Evolutionary conservation across 371 early-diverging fungal species (phyloP).

Genomic region (Dichotomocladium elegans): DNA sequence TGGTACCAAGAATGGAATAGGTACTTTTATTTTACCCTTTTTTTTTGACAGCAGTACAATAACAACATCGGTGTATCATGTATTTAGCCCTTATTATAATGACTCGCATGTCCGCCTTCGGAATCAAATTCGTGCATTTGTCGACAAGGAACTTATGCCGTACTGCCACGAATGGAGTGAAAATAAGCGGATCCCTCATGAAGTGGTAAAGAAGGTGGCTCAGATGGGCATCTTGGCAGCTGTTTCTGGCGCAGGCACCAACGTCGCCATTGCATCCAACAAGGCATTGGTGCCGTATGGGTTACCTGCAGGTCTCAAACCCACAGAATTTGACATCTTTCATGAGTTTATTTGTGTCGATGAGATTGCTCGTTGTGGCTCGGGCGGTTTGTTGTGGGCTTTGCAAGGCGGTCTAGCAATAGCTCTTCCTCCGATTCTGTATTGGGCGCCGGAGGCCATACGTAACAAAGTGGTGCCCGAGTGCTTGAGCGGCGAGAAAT

Average conservation of each 20-base stretch:
- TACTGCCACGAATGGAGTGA: constrained; percentile 86
- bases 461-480: constrained; percentile 67
- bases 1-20: constrained; percentile 78
- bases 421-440: constrained; percentile 74
- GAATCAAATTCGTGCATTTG: constrained; percentile 64
- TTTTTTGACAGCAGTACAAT: not conserved
- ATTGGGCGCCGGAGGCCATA: constrained; percentile 69
- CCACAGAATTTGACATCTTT: constrained; percentile 72
- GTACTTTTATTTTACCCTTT: constrained; percentile 7
- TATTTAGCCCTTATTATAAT: constrained; percentile 69
- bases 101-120: constrained; percentile 73
- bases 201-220: constrained; percentile 66
- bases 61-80: not conserved
- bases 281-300: constrained; percentile 17
- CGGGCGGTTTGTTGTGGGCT: constrained; percentile 85
- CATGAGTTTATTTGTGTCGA: constrained; percentile 78
- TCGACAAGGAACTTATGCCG: constrained; percentile 79
- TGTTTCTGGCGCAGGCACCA: constrained; percentile 55
- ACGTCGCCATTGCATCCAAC: constrained; percentile 11
- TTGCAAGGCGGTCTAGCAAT: constrained; percentile 68
- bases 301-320: constrained; percentile 43
- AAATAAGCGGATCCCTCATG: constrained; percentile 69
- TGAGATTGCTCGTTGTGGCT: constrained; percentile 80
- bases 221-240: constrained; percentile 64
- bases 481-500: constrained; percentile 70